phyloP scores from a whole-genome alignment of 228 moss, liverwort and hornwort species.

The Sphagnum fallax region DNA sequence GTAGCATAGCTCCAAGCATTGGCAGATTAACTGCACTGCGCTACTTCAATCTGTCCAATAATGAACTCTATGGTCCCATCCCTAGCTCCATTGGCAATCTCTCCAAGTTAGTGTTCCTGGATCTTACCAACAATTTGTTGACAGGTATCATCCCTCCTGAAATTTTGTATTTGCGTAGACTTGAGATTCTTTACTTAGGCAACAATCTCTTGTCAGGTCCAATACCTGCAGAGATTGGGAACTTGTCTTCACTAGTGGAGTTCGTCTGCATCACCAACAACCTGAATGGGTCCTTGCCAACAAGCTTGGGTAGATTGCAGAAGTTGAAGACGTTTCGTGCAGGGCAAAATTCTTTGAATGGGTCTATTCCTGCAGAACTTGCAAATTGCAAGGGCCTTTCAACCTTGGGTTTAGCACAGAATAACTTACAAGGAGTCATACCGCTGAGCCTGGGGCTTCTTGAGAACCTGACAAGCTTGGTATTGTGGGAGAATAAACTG shows the following conservation, averaged over 20 bases:
- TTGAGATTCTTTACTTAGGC: conserved; percentile 38
- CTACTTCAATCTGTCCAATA: conserved; percentile 42
- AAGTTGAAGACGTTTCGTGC: conserved; percentile 24
- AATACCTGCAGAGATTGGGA: conserved; percentile 52
- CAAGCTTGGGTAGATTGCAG: conserved; percentile 34
- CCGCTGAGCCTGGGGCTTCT: conserved; percentile 55
- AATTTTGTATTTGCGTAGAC: conserved; percentile 33
- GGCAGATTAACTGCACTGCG: conserved; percentile 39
- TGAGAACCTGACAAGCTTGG: conserved; percentile 32
- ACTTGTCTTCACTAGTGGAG: conserved; percentile 26
- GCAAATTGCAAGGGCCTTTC: conserved; percentile 27
- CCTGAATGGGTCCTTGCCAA: conserved; percentile 48
- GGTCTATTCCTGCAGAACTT: conserved; percentile 22
- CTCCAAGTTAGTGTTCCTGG: conserved; percentile 16
- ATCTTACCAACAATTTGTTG: conserved; percentile 45
- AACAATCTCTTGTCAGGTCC: conserved; percentile 51
- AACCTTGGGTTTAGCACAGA: conserved; percentile 32
- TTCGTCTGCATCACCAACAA: conserved; percentile 42
- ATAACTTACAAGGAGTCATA: conserved; percentile 18
- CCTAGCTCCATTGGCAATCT: conserved; percentile 47
- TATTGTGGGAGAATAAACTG: conserved; percentile 38
- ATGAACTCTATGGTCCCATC: conserved; percentile 44
- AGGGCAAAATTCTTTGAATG: conserved; percentile 37
- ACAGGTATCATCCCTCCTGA: conserved; percentile 45
- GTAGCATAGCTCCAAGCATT: conserved; percentile 3